phyloP scores from a whole-genome alignment of 2,329 filamentous ascomycete species.

The Penicillium janthinellum region DNA sequence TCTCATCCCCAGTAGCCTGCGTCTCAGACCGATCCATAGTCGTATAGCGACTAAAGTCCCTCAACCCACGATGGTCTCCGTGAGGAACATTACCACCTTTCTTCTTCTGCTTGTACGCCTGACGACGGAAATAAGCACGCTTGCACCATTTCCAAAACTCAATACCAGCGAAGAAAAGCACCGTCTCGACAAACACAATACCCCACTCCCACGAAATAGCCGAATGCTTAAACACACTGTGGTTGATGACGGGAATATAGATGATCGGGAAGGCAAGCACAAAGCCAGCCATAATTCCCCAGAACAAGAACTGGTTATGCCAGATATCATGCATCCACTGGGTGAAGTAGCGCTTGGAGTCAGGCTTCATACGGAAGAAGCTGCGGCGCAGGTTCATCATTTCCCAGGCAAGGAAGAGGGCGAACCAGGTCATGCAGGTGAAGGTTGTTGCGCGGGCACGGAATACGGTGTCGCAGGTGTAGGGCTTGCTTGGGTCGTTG shows the following conservation, averaged over 20 bases:
- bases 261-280: slow-evolving; percentile 61
- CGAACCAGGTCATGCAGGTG: slow-evolving; percentile 74
- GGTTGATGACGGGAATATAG: slow-evolving; percentile 70
- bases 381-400: slow-evolving; percentile 71
- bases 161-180: slow-evolving; percentile 65
- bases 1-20: slow-evolving; percentile 28
- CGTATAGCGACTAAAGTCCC: slow-evolving; percentile 36
- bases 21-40: slow-evolving; percentile 39
- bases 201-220: slow-evolving; percentile 71
- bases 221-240: slow-evolving; percentile 65
- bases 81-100: slow-evolving; percentile 2
- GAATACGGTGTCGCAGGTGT: slow-evolving; percentile 64
- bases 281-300: slow-evolving; percentile 61
- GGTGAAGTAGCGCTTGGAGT: slow-evolving; percentile 61
- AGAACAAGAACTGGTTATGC: slow-evolving; percentile 73
- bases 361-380: slow-evolving; percentile 74
- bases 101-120: slow-evolving; percentile 17
- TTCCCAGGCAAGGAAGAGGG: slow-evolving; percentile 77
- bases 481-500: slow-evolving; percentile 33
- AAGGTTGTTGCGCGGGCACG: slow-evolving; percentile 73
- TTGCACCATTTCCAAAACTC: slow-evolving; percentile 71
- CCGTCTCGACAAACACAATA: slow-evolving; percentile 62
- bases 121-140: slow-evolving; percentile 54
- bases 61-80: slow-evolving; percentile 17
- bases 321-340: slow-evolving; percentile 70